phyloP scores from a whole-genome alignment of 2,329 filamentous ascomycete species.

The Cladosporium colombiae region DNA sequence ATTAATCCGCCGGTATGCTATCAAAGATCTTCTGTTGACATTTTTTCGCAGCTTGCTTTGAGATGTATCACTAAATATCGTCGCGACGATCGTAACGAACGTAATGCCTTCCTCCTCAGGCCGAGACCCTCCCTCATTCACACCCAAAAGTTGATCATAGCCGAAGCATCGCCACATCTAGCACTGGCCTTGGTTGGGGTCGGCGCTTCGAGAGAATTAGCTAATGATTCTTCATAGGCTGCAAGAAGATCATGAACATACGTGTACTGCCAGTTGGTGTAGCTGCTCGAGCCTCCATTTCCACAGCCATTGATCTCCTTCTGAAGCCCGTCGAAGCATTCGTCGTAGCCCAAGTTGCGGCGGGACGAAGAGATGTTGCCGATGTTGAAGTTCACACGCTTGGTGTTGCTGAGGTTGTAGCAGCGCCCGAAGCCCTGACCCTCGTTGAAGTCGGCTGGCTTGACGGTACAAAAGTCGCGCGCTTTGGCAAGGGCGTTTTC shows the following conservation, averaged over 20 bases:
- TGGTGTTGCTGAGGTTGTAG: background rate
- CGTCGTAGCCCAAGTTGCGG: background rate
- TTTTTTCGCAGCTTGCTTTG: background rate
- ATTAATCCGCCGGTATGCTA: too few relatives aligned
- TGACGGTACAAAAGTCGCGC: background rate
- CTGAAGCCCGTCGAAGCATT: background rate
- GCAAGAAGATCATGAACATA: background rate
- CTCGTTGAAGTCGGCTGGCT: background rate
- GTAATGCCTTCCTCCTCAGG: background rate
- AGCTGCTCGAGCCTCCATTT: background rate
- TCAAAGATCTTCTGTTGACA: background rate
- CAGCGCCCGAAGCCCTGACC: background rate
- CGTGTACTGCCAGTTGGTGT: conserved; percentile 3
- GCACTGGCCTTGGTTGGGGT: background rate
- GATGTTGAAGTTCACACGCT: background rate
- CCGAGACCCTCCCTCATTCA: background rate
- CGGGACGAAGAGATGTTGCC: background rate
- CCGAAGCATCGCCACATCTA: background rate
- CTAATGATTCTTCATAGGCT: background rate
- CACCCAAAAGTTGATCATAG: background rate
- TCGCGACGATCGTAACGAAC: background rate
- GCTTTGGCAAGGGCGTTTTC: background rate
- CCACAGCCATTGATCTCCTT: background rate
- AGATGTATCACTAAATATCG: background rate
- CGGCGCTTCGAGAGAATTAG: background rate